Conservation (phyloP, 78 protist species). For the Emiliania huxleyi region DNA sequence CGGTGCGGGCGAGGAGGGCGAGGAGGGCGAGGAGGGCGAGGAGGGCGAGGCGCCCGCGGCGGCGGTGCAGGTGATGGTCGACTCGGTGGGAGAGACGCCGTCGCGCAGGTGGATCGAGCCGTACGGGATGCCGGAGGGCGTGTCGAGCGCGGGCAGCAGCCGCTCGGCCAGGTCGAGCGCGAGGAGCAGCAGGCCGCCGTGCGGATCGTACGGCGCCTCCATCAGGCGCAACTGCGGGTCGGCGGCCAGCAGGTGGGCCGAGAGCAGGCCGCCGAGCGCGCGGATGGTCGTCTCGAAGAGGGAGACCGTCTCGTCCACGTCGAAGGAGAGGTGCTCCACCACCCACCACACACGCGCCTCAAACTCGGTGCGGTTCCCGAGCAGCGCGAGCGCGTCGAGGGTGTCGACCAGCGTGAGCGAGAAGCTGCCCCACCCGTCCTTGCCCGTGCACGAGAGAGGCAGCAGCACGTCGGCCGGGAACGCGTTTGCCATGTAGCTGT, state of each 20-base stretch:
- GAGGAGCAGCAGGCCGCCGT: constrained; percentile 56
- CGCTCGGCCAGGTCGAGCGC: constrained; percentile 83
- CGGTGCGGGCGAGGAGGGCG: no score
- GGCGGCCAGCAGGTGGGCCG: constrained; percentile 39
- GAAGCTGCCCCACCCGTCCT: background rate
- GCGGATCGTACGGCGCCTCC: background rate
- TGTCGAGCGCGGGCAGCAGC: constrained; percentile 81
- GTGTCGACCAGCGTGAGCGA: constrained; percentile 44
- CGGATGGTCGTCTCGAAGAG: constrained; percentile 92
- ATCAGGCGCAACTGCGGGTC: background rate
- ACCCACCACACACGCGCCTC: background rate
- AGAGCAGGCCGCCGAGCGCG: constrained; percentile 84
- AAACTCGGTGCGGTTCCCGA: background rate
- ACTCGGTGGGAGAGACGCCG: constrained; percentile 72
- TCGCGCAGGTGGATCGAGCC: constrained; percentile 55
- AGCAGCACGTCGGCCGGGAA: constrained; percentile 37
- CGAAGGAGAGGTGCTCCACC: background rate
- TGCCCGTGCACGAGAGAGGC: constrained; percentile 29
- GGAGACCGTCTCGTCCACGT: constrained; percentile 77
- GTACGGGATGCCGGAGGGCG: constrained; percentile 91
- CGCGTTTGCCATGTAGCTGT: background rate
- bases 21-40: no score
- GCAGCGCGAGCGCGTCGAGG: constrained; percentile 37
- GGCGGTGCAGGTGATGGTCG: constrained; percentile 79
- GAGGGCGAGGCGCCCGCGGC: no score